phyloP scores from a whole-genome alignment of 768 basidiomycete genomes.

The Lentinula sp. region DNA sequence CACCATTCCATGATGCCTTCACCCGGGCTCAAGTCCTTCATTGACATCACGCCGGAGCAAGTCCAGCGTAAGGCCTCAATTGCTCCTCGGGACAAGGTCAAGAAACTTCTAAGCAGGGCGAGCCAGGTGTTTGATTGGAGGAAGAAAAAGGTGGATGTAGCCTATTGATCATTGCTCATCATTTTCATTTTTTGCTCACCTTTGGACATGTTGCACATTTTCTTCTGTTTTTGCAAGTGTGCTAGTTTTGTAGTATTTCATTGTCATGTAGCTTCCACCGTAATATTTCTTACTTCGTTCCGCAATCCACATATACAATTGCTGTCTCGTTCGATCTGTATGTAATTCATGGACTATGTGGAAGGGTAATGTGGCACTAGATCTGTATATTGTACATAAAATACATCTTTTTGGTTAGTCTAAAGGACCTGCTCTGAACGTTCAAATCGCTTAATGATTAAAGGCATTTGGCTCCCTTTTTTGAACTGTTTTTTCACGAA shows the following conservation, averaged over 20 bases:
- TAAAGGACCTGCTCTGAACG: background rate
- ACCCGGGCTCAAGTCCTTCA: constrained; percentile 5
- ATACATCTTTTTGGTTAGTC: background rate
- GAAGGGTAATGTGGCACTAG: background rate
- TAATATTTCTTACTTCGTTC: background rate
- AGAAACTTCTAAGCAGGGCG: constrained; percentile 6
- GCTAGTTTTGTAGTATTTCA: background rate
- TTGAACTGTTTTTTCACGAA: constrained; percentile 47
- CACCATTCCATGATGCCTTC: background rate
- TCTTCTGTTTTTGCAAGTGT: background rate
- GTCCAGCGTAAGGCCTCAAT: background rate
- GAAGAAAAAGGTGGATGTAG: background rate
- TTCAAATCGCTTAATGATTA: constrained; percentile 35
- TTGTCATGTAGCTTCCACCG: background rate
- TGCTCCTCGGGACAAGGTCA: background rate
- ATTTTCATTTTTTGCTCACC: background rate
- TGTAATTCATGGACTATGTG: background rate
- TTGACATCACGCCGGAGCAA: constrained; percentile 9
- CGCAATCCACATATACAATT: background rate
- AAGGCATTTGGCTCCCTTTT: constrained; percentile 58
- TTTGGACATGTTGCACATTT: background rate
- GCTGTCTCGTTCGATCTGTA: background rate
- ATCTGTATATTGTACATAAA: background rate
- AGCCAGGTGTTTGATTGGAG: constrained; percentile 7
- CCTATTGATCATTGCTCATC: background rate